Evolutionary conservation across 805 yeast genomes (phyloP), one percentile per base, ranked within the genome.

Genomic region (Metschnikowia amazonensis): DNA sequence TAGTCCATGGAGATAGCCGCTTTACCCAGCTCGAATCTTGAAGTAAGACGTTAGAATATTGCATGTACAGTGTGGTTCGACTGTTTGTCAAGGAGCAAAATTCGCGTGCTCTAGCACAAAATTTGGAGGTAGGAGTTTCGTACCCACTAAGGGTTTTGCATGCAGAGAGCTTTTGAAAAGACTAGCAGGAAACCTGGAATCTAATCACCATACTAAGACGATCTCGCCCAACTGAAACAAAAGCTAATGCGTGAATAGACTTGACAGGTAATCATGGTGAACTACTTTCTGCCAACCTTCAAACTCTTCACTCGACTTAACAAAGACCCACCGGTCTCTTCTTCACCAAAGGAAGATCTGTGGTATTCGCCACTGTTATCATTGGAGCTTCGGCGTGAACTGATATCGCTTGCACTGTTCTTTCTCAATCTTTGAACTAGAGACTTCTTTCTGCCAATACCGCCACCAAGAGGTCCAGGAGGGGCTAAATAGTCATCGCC

Each of bases 301-400:
- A 90, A 76, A 70, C 95, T 87, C 67, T 86, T 88, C 36, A 90
- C 97, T 62, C 97, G 82, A 60, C 84, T 82, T 59, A 90, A 69
- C 50, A 90, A 73, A 4, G 87, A 82, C 45, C 45, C 20, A 45
- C 51, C 33, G 9, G 45, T 53, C 10, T 50, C 57, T 8, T 52
- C 56, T 20, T 47, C 58, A n/a, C 47, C 53, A 39, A 44, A 47
- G 4, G 53, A 42, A 24, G 49, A 18, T 23, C 58, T 48, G 43
- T 44, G 44, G 17, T 42, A 44, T 31, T 51, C 57, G 10, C 47
- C 53, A 23, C 50, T 39, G 33, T 42, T 48, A 31, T 66, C 71
- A 47, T 58, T 53, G 23, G 70, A 66, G 47, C 48, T 62, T 51
- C 71, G 59, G 45, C 70, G 58, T 16, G 70, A 54, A 20, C 50